Base-by-base conservation (phyloP, 495 filamentous ascomycete genomes). In the Zalerion maritima region DNA sequence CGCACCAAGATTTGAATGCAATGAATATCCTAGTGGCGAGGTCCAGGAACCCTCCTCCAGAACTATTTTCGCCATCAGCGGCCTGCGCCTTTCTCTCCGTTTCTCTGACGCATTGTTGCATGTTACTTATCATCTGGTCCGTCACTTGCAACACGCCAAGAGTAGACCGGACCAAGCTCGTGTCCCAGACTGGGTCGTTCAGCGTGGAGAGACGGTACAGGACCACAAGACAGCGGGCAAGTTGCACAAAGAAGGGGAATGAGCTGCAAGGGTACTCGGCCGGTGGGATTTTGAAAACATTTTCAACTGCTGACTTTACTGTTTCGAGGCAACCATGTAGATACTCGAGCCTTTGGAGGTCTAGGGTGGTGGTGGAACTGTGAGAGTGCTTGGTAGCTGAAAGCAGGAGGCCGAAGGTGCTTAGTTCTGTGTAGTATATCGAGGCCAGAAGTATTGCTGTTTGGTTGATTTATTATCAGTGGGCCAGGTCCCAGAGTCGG, bases 171-270 rank as follows among this genome's bases (percentile, higher is more conserved):
- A n/a, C n/a, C n/a, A n/a, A n/a, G n/a, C n/a, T n/a, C n/a, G n/a
- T n/a, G 33, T 62, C 53, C 58, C 60, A 62, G 1, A 37, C 52
- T 24, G 55, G 54, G 26, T 61, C 46, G 13, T 49, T 29, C 5
- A 61, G 49, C 1, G 43, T 52, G 1, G 55, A 58, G 1, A 62
- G 46, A 4, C 49, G 42, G 22, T 57, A 53, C 31, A 62, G 46
- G 5, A 58, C 31, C 4, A 47, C 49, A 13, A 56, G 22, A 28
- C 35, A 47, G 5, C 42, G 51, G 14, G 54, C 37, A 21, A 60
- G 35, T 18, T 61, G 56, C 1, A 45, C 47, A 48, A 46, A 60
- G 19, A 53, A 52, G 12, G 46, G 40, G 26, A 58, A 54, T 2
- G 59, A 45, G 6, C 49, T 34, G 5, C 43, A 45, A 12, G 46